Conservation (phyloP, 768 basidiomycete genomes). For the Polyporus arcularius region DNA sequence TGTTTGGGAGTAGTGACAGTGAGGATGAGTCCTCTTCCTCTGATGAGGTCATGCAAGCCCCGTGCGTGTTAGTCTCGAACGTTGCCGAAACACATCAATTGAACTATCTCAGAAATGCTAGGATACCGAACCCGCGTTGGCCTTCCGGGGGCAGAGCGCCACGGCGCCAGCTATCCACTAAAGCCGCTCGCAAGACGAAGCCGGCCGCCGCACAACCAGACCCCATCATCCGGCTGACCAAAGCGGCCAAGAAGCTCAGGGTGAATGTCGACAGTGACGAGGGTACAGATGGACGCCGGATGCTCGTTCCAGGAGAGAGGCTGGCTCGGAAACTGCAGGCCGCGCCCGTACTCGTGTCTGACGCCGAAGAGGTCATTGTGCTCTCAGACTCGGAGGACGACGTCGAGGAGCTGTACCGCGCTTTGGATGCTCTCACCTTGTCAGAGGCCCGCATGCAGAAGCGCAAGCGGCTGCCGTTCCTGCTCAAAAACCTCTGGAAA, state of each 20-base stretch:
- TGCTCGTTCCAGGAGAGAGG: neutral
- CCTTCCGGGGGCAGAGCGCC: neutral
- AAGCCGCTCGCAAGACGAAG: neutral
- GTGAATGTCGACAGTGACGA: neutral
- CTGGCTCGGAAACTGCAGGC: conserved; percentile 11
- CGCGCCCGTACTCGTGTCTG: conserved; percentile 2
- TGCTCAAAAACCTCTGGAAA: conserved; percentile 49
- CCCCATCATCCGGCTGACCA: neutral
- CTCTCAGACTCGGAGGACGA: conserved; percentile 9
- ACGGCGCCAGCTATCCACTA: neutral
- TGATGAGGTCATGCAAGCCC: neutral
- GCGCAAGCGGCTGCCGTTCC: conserved; percentile 50
- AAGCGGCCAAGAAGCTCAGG: neutral
- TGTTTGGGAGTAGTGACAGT: neutral
- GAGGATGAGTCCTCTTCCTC: neutral
- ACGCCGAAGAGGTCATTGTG: conserved; percentile 11
- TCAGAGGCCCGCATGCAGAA: conserved; percentile 4
- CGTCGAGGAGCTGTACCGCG: conserved; percentile 16
- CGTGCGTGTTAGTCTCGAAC: no score
- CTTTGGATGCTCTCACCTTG: conserved; percentile 17
- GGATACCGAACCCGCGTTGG: neutral
- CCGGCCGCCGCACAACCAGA: neutral
- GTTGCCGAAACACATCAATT: no score
- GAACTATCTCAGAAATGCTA: no score
- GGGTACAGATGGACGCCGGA: neutral